Evolutionary conservation across 1,284 basidiomycete species (phyloP), one percentile per base, ranked within the genome.

Genomic region (Fomitopsis schrenkii): DNA sequence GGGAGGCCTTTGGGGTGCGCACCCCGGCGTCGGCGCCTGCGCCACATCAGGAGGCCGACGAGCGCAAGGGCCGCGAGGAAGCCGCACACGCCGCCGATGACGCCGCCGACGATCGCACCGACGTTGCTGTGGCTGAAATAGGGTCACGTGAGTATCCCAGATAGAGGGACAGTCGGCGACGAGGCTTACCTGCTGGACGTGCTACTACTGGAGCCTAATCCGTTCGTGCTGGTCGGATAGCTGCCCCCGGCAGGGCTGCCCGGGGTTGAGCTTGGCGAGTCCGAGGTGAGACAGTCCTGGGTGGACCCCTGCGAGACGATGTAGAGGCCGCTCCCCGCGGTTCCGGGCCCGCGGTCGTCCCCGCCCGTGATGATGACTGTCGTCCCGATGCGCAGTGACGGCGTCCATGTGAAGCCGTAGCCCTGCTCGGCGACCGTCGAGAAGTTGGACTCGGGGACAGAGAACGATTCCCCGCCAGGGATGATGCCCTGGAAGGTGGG

Each of bases 401-500:
- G 83, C 9, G 76, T 82, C 90, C 90, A 93, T n/a, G 69, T 73
- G 67, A 92, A 91, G 3, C 88, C 88, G 3, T 74, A 80, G 5
- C 88, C 89, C 63, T 83, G 72, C 0, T 67, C 62, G 0, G 70
- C 33, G 0, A 80, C 71, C 8, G 75, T 73, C 1, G 84, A 80
- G 30, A 85, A 70, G 1, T 67, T 40, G 7, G 76, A 77, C 59
- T 79, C 60, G 1, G 86, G 84, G 59, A 93, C 82, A 7, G 78
- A 69, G 70, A 92, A 92, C 0, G 90, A 88, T 57, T 90, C 75
- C 17, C 91, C 91, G 2, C 90, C 91, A 1, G 91, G 91, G 38
- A 93, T 92, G 46, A 92, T 77, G 9, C 89, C 90, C 45, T 85
- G 77, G 71, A 93, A 88, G 36, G 73, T 80, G 3, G 84, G 80